Percentiles rank a stretch among this genome's conserved stretches.
These are phyloP conservation scores for Hippophae tibetana DNA, from an alignment of 306 rosid species.

Conservation along the genomic window DNA sequence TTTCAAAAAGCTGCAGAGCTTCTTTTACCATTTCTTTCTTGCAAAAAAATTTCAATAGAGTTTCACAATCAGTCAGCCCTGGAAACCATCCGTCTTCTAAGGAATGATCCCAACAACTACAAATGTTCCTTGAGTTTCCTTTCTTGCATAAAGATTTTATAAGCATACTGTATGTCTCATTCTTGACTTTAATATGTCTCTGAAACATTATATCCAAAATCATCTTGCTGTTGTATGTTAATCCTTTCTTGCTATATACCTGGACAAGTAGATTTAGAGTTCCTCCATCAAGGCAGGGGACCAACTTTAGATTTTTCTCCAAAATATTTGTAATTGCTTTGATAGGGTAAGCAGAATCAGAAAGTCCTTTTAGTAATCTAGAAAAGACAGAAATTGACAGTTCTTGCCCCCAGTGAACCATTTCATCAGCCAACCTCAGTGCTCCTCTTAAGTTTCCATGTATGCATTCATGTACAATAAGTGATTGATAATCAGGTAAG, in stretches of 20 bases:
- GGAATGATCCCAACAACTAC: slow-evolving; percentile 48
- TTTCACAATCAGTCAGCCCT: slow-evolving; percentile 35
- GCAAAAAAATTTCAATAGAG: slow-evolving; percentile 44
- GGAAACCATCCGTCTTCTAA: slow-evolving; percentile 54
- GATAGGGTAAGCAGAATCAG: slow-evolving; percentile 38
- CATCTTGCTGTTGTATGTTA: slow-evolving; percentile 34
- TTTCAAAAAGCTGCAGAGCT: slow-evolving; percentile 57
- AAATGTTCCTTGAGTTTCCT: slow-evolving; percentile 50
- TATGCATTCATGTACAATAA: slow-evolving; percentile 34
- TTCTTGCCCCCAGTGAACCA: slow-evolving; percentile 77
- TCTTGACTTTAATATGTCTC: slow-evolving; percentile 32
- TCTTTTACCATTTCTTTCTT: slow-evolving; percentile 34
- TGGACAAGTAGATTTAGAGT: slow-evolving; percentile 54
- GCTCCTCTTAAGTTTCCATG: slow-evolving; percentile 38
- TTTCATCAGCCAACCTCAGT: slow-evolving; percentile 44
- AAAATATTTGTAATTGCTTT: slow-evolving; percentile 27
- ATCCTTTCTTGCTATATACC: slow-evolving; percentile 54
- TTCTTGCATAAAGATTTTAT: slow-evolving; percentile 49
- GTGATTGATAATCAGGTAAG: slow-evolving; percentile 46
- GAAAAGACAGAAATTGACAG: slow-evolving; percentile 38
- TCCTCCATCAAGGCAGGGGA: slow-evolving; percentile 43
- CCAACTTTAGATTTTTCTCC: slow-evolving; percentile 40
- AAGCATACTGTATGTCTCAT: slow-evolving; percentile 48
- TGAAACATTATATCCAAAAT: slow-evolving; percentile 50
- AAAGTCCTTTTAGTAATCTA: slow-evolving; percentile 39